Base-by-base conservation (phyloP, 345 rosid genomes). In the Angophora floribunda region DNA sequence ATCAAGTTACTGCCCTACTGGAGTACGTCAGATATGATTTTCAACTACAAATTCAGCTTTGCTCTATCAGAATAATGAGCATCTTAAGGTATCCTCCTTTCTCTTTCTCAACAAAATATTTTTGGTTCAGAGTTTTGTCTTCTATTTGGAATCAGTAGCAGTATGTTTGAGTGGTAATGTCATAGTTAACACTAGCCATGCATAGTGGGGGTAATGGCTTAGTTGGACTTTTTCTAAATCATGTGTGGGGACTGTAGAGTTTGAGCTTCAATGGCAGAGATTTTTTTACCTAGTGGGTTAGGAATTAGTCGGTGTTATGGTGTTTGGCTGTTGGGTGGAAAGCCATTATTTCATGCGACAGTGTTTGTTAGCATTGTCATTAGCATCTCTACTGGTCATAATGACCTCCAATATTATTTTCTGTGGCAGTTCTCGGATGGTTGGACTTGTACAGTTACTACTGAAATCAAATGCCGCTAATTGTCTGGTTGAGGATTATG, bases 11-110 rank as follows among this genome's bases (percentile, higher is more conserved):
- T 87, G 93, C 95, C 44, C 88, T 97, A 91, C 85, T 97, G 97
- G 99, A 96, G 95, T 96, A 95, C 90, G 96, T 96, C 89, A 96
- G 99, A 96, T 96, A 96, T 93, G 99, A 95, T 89, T 92, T 93
- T 92, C 96, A 89, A 84, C 96, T 94, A 9, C 94, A 93, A 93
- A 95, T 97, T 92, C 99, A 96, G 90, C 97, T 92, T 84, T 94
- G 92, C 87, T 96, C 99, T 57, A 93, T 97, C 92, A 96, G 95
- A 92, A 94, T 97, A 88, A 95, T 95, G 99, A 95, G 95, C 91
- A 91, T 96, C 89, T 90, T 97, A 89, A 97, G 99, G 99, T 95
- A 89, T 49, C 59, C 32, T 65, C 84, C 65, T 86, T 87, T 30
- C 41, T 85, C 67, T 28, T 51, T 85, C 86, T 30, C 17, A 87